phyloP scores from a whole-genome alignment of 1,139 yeast species.

The Debaryomyces singareniensis region DNA sequence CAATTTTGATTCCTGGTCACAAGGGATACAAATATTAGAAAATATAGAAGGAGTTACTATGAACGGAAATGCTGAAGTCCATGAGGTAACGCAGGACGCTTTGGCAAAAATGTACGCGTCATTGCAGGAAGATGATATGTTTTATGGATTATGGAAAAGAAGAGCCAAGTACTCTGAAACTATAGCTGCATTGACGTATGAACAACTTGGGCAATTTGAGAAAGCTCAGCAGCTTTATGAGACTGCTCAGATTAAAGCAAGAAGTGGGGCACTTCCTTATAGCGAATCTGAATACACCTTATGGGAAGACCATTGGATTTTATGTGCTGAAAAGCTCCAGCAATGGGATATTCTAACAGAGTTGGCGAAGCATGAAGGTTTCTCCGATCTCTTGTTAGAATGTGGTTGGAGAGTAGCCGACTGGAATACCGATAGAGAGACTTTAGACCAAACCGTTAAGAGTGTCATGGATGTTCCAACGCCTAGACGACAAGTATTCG shows the following conservation, averaged over 20 bases:
- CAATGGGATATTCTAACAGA: constrained; percentile 98
- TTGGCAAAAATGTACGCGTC: constrained; percentile 82
- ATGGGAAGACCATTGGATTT: constrained; percentile 99
- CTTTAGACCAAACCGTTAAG: constrained; percentile 88
- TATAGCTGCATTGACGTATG: constrained; percentile 85
- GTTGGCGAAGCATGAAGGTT: constrained; percentile 95
- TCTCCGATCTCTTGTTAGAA: constrained; percentile 85
- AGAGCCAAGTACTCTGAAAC: constrained; percentile 93
- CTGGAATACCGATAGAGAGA: constrained; percentile 94
- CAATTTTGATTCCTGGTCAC: constrained; percentile 89
- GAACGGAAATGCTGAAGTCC: constrained; percentile 65
- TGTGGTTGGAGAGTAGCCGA: constrained; percentile 99
- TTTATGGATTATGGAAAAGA: constrained; percentile 95
- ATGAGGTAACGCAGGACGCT: constrained; percentile 88
- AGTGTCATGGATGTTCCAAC: constrained; percentile 99
- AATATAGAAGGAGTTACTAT: constrained; percentile 62
- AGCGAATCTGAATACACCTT: constrained; percentile 92
- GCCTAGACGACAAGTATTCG: constrained; percentile 92
- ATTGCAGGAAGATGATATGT: constrained; percentile 92
- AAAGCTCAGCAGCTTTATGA: constrained; percentile 92
- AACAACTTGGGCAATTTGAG: constrained; percentile 93
- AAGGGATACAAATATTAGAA: constrained; percentile 78
- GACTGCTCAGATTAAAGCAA: constrained; percentile 94
- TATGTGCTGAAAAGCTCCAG: constrained; percentile 94
- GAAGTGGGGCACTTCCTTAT: constrained; percentile 92